Percentiles rank a stretch among this genome's conserved stretches.
Conservation (phyloP, 495 filamentous ascomycete genomes). For the Penicillium steckii region DNA sequence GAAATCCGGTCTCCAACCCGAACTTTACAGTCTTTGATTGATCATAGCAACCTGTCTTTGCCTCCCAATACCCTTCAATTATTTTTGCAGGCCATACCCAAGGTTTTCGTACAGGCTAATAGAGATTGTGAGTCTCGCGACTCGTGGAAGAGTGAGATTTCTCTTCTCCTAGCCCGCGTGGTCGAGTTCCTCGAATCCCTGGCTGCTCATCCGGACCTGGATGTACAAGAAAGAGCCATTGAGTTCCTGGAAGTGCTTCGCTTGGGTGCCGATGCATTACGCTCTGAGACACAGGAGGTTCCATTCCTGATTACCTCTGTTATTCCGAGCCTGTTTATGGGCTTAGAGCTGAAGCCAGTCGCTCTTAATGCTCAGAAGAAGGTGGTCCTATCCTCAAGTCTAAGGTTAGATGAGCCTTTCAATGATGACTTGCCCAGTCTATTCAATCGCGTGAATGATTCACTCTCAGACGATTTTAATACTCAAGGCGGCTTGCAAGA, state of each 20-base stretch:
- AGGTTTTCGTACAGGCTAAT: constrained; percentile 71
- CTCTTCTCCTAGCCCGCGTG: constrained; percentile 75
- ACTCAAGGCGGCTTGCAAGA: constrained; percentile 44
- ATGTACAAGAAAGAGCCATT: constrained; percentile 94
- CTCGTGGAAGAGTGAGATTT: constrained; percentile 65
- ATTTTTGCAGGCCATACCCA: constrained; percentile 83
- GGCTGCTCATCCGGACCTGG: constrained; percentile 76
- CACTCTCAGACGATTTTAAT: background rate
- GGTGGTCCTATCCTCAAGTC: constrained; percentile 70
- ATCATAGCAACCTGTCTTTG: constrained; percentile 58
- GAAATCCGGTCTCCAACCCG: constrained; percentile 62
- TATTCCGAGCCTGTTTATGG: constrained; percentile 80
- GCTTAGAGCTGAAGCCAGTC: constrained; percentile 88
- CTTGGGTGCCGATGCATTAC: constrained; percentile 75
- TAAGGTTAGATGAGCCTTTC: constrained; percentile 78
- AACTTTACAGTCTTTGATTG: constrained; percentile 69
- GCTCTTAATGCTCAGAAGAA: constrained; percentile 80
- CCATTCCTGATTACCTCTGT: constrained; percentile 83
- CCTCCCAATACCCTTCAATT: constrained; percentile 64
- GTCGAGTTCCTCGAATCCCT: constrained; percentile 76
- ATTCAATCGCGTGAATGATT: constrained; percentile 33
- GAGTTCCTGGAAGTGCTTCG: constrained; percentile 89
- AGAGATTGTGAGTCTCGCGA: constrained; percentile 58
- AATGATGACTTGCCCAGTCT: constrained; percentile 68
- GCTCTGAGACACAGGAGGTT: constrained; percentile 62